These are phyloP conservation scores for Cystobasidium sp. DNA, from an alignment of 1,284 basidiomycete species.

Conservation along the genomic window DNA sequence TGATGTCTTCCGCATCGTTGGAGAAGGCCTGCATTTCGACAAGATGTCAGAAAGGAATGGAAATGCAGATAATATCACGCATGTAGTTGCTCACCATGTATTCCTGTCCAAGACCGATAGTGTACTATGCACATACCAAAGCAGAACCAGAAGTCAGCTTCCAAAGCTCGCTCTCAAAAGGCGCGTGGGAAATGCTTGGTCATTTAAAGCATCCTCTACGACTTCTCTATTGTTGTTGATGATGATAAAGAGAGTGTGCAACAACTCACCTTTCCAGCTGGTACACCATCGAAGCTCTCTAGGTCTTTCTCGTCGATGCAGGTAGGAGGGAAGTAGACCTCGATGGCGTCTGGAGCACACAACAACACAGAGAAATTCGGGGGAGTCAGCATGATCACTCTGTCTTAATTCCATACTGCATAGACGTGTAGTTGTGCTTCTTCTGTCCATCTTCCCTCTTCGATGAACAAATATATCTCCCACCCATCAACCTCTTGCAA, in stretches of 20 bases:
- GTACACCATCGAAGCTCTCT: slow-evolving; percentile 92
- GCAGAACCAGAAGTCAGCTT: not conserved
- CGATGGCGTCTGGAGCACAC: slow-evolving; percentile 61
- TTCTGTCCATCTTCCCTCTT: not conserved
- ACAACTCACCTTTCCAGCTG: slow-evolving; percentile 73
- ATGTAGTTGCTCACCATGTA: slow-evolving; percentile 69
- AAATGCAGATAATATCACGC: slow-evolving; percentile 77
- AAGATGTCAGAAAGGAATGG: not conserved
- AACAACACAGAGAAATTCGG: not conserved
- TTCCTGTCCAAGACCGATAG: slow-evolving; percentile 96
- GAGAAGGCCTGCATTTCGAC: slow-evolving; percentile 46
- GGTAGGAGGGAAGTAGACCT: slow-evolving; percentile 61
- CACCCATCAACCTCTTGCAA: not conserved
- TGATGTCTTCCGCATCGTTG: slow-evolving; percentile 80
- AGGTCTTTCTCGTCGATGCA: slow-evolving; percentile 94
- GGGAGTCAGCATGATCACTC: no score
- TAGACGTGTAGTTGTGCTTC: not conserved
- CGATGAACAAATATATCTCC: not conserved
- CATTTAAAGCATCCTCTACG: no score
- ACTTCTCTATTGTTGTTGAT: no score
- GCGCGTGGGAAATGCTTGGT: no score
- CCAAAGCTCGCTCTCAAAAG: not conserved
- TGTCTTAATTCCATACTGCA: not conserved
- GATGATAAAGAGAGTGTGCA: not conserved
- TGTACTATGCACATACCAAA: slow-evolving; percentile 65